These are phyloP conservation scores for Nannochloropsis oceanica DNA, from an alignment of 108 stramenopile species.

Conservation along the genomic window DNA sequence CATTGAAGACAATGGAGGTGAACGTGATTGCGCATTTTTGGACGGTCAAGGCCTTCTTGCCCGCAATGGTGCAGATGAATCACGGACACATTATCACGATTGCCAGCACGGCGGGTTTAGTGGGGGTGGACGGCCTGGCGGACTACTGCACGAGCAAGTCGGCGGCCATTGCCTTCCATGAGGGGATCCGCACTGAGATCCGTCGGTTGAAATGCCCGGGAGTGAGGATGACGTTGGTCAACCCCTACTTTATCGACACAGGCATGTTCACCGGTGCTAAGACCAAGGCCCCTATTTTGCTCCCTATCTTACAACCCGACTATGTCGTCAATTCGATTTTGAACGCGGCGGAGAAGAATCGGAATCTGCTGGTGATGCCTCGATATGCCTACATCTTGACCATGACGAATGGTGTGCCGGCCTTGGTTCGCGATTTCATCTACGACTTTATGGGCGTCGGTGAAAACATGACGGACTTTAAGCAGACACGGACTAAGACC, in stretches of 20 bases:
- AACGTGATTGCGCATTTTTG: constrained; percentile 25
- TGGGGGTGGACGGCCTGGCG: constrained; percentile 18
- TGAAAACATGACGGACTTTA: constrained; percentile 26
- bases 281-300: background rate
- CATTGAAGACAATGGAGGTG: constrained; percentile 19
- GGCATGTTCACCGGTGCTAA: constrained; percentile 37
- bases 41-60: constrained; percentile 34
- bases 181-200: constrained; percentile 18
- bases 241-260: constrained; percentile 34
- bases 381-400: background rate
- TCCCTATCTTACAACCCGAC: constrained; percentile 26
- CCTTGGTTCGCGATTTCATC: background rate
- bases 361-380: constrained; percentile 16
- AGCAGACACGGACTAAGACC: constrained; percentile 3
- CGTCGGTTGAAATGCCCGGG: constrained; percentile 5
- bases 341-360: constrained; percentile 2
- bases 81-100: constrained; percentile 31
- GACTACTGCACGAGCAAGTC: constrained; percentile 31
- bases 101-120: constrained; percentile 16
- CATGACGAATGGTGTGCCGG: constrained; percentile 8
- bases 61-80: constrained; percentile 19
- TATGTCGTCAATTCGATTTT: constrained; percentile 19
- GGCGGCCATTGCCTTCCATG: constrained; percentile 26
- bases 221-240: constrained; percentile 12
- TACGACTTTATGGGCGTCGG: constrained; percentile 17